Conservation (phyloP, 179 eudicot genomes). For the Sideroxylon spinosum region DNA sequence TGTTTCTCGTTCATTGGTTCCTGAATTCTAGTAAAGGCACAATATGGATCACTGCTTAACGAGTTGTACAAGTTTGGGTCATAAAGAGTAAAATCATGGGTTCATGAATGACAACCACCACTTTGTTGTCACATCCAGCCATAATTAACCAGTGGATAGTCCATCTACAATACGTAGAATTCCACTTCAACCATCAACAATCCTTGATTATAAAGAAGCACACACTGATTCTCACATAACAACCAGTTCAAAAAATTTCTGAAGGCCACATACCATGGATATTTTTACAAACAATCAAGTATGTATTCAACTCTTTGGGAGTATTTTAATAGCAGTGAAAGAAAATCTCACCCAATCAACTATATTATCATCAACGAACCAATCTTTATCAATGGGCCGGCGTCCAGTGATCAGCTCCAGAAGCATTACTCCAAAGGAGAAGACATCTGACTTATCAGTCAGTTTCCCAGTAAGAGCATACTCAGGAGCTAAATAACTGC, state of each 20-base stretch:
- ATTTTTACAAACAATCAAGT: neutral
- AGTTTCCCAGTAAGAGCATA: conserved; percentile 84
- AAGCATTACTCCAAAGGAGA: conserved; percentile 84
- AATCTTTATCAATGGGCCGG: conserved; percentile 74
- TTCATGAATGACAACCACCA: neutral
- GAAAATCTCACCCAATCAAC: conserved; percentile 78
- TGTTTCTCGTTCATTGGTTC: neutral
- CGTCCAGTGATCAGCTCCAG: conserved; percentile 81
- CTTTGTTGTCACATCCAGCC: neutral
- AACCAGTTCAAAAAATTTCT: neutral
- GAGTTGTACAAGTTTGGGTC: neutral
- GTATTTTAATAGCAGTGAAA: neutral
- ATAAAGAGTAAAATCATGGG: neutral
- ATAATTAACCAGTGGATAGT: neutral
- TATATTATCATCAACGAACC: conserved; percentile 70
- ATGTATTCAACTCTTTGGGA: neutral
- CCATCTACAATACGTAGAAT: neutral
- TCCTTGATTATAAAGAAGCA: too few species aligned
- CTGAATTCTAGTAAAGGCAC: neutral
- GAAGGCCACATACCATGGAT: neutral
- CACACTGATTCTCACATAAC: too few species aligned
- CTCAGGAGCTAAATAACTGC: conserved; percentile 88
- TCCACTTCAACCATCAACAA: too few species aligned
- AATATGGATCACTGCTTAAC: neutral
- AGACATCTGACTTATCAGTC: conserved; percentile 78